Evolutionary conservation across 2,329 filamentous ascomycete species (phyloP).

Genomic region (Dothideomycetes sp.): DNA sequence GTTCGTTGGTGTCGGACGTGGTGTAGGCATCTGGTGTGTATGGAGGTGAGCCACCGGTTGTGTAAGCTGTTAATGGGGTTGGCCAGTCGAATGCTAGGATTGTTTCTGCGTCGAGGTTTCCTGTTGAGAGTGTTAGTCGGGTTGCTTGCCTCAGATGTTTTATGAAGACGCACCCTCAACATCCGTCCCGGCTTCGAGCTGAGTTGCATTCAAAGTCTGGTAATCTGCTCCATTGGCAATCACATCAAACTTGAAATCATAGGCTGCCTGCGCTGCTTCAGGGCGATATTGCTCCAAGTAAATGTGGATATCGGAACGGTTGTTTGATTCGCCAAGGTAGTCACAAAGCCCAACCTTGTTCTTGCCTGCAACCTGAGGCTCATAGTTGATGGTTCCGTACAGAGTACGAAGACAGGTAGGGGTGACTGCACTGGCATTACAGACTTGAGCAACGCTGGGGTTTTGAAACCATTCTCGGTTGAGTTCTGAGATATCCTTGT

Average conservation of each 20-base stretch:
- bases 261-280: constrained; percentile 31
- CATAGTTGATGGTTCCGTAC: constrained; percentile 44
- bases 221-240: constrained; percentile 45
- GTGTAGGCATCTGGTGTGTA: constrained; percentile 20
- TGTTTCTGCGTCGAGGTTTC: constrained; percentile 54
- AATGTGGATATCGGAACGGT: constrained; percentile 43
- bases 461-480: constrained; percentile 1
- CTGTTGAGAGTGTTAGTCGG: too few relatives aligned
- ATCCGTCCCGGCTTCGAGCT: constrained; percentile 19
- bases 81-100: constrained; percentile 44
- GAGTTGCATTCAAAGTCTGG: constrained; percentile 20
- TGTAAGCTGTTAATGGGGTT: constrained; percentile 46
- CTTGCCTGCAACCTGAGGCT: constrained; percentile 28
- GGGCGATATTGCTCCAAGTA: constrained; percentile 47
- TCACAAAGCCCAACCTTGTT: constrained; percentile 35
- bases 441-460: constrained; percentile 27
- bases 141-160: too few relatives aligned
- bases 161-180: too few relatives aligned
- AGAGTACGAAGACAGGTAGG: constrained; percentile 42
- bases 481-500: constrained; percentile 7
- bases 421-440: constrained; percentile 41
- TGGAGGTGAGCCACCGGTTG: constrained; percentile 46
- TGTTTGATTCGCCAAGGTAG: constrained; percentile 36
- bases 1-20: constrained; percentile 41
- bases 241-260: constrained; percentile 45